Evolutionary conservation across 2,329 filamentous ascomycete species (phyloP), one percentile per base, ranked within the genome.

Genomic region (Bipolaris zeicola): DNA sequence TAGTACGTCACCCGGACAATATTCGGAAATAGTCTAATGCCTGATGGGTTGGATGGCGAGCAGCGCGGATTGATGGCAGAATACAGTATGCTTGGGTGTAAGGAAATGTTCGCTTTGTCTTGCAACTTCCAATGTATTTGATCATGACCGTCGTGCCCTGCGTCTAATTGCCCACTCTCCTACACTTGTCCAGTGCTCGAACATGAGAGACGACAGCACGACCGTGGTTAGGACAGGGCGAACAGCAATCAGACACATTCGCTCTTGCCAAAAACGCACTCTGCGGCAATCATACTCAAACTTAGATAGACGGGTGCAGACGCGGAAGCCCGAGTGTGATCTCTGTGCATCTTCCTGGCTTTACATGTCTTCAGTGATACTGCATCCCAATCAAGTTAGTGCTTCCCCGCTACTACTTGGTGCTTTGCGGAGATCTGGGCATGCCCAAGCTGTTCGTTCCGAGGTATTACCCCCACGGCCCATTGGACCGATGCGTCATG

Each of bases 401-500:
- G 20, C 26, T 20, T 28, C 44, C 50, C 50, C 50, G 38, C 54
- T 57, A 13, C 28, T 13, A 31, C 3, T 11, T 31, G 53, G 54
- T 45, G 54, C 50, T 18, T 49, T 57, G 50, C 50, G 54, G 54
- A 43, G 54, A 50, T 44, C 37, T 39, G 41, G 54, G 37, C 33
- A 37, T 48, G 37, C 22, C 53, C 42, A 43, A 48, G 37, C 50
- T 33, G 48, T 38, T 52, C 38, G 31, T 52, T 37, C 54, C 54
- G 54, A 57, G 54, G 54, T 57, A 44, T 48, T 50, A 24, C 16
- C 39, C 37, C 37, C 28, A n/a, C 36, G 33, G 43, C 46, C 54
- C 54, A 39, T 57, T 57, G 37, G 54, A 34, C 54, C 54, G 54
- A 57, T 39, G n/a, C 33, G 38, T 39, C 50, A 34, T 38, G 20